A percentile compares a stretch with the other conserved stretches of the same genome.
Conservation (phyloP, 345 rosid genomes). For the Bretschneidera sinensis region DNA sequence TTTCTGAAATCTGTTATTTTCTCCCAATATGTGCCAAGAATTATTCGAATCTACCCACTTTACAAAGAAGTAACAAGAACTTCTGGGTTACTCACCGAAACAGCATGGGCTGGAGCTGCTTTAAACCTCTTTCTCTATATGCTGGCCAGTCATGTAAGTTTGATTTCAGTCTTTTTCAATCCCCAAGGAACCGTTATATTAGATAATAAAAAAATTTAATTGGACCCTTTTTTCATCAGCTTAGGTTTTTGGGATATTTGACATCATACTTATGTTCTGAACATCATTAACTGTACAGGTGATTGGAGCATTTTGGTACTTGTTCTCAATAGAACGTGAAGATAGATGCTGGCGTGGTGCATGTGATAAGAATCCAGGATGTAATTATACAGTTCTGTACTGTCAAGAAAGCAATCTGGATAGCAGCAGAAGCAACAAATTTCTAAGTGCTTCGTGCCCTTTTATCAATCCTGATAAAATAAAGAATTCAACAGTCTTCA, state of each 20-base stretch:
- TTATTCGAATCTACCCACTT: conserved; percentile 51
- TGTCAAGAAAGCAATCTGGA: conserved; percentile 14
- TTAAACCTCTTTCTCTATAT: conserved; percentile 73
- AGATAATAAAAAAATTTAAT: too few species aligned
- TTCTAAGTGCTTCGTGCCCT: conserved; percentile 32
- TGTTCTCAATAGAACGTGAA: conserved; percentile 56
- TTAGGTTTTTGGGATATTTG: neutral
- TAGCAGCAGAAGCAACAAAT: conserved; percentile 1
- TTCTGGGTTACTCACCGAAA: conserved; percentile 69
- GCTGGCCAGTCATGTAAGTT: conserved; percentile 89
- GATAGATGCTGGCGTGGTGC: conserved; percentile 54
- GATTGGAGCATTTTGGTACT: conserved; percentile 80
- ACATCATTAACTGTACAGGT: conserved; percentile 36
- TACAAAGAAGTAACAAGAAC: conserved; percentile 49
- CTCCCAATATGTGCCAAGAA: conserved; percentile 55
- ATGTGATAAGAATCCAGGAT: neutral
- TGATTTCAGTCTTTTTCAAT: neutral
- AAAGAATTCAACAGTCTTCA: conserved; percentile 31
- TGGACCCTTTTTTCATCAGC: too few species aligned
- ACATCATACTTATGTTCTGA: too few species aligned
- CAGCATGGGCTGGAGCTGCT: conserved; percentile 85
- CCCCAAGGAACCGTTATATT: too few species aligned
- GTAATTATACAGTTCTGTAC: conserved; percentile 13
- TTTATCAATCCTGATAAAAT: conserved; percentile 30
- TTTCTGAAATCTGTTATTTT: conserved; percentile 33